Evolutionary conservation across 805 yeast genomes (phyloP), one percentile per base, ranked within the genome.

Genomic region (Starmerella sp.): DNA sequence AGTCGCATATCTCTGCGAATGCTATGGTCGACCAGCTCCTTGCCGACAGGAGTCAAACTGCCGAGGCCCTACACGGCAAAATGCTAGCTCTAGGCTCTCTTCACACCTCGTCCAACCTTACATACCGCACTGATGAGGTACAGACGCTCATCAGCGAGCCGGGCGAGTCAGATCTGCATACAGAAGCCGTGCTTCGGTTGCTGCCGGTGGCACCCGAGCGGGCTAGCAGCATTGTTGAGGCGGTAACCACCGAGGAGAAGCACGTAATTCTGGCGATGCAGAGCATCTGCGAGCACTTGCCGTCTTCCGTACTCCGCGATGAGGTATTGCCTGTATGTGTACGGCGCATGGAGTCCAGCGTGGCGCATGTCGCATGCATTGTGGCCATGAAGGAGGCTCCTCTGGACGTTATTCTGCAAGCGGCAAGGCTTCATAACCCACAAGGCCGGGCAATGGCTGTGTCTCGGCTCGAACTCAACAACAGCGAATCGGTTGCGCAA

Each of bases 371-470:
- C 1, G 56, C 57, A 1, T 56, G 57, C 14, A n/a, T 62, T 2
- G 58, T 47, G 14, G 34, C 35, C 4, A 52, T 45, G 11, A 17
- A n/a, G 22, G 38, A 15, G 3, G 31, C 42, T 14, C 39, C 42
- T 28, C 13, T 13, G 4, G 13, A 5, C 8, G 14, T 46, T 5
- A 30, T 52, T 14, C 36, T 43, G 17, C 46, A 37, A 22, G 45
- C 34, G 3, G 15, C 47, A 13, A 32, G 45, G 32, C 13, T 59
- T 28, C 22, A 54, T 15, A 57, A 58, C 31, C 55, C 67, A 1
- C 34, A 49, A 36, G 51, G 58, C 49, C 57, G 66, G 0, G 57
- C 58, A 3, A 28, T 50, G 30, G 66, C 60, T 2, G 52, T 58
- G 4, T 6, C 22, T 35, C 38, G 45, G 9, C 52, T 54, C 11